Percentiles rank a stretch among this genome's conserved stretches.
phyloP scores from a whole-genome alignment of 164 flowering plant genomes.

The Magnolia changhungtana region DNA sequence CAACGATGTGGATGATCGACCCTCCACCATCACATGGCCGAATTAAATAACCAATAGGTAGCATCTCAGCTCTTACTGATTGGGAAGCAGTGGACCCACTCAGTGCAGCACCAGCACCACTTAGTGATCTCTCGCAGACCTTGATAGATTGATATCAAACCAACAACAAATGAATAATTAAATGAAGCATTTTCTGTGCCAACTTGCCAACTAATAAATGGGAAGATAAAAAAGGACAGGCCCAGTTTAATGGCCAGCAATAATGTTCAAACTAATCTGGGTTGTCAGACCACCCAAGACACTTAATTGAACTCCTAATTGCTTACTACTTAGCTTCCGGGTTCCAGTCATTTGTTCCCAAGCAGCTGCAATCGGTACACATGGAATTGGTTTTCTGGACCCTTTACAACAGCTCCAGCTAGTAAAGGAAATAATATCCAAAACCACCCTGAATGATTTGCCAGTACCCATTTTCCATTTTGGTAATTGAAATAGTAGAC shows the following conservation, averaged over 20 bases:
- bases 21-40: constrained; percentile 97
- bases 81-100: constrained; percentile 63
- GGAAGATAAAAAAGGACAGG: not conserved
- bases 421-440: not conserved
- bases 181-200: no score
- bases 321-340: not conserved
- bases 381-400: not conserved
- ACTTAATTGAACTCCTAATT: no score
- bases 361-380: not conserved
- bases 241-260: not conserved
- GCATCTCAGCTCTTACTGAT: constrained; percentile 83
- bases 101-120: constrained; percentile 82
- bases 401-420: not conserved
- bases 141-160: constrained; percentile 11
- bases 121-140: constrained; percentile 93
- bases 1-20: constrained; percentile 87
- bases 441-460: not conserved
- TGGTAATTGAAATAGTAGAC: not conserved
- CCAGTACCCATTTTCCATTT: not conserved
- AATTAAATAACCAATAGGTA: constrained; percentile 89
- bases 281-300: not conserved
- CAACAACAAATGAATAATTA: no score
- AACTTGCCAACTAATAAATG: not conserved
- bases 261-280: not conserved
- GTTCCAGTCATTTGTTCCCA: not conserved